These are phyloP conservation scores for Noccaea bulbosa DNA, from an alignment of 345 rosid genomes.

Conservation along the genomic window DNA sequence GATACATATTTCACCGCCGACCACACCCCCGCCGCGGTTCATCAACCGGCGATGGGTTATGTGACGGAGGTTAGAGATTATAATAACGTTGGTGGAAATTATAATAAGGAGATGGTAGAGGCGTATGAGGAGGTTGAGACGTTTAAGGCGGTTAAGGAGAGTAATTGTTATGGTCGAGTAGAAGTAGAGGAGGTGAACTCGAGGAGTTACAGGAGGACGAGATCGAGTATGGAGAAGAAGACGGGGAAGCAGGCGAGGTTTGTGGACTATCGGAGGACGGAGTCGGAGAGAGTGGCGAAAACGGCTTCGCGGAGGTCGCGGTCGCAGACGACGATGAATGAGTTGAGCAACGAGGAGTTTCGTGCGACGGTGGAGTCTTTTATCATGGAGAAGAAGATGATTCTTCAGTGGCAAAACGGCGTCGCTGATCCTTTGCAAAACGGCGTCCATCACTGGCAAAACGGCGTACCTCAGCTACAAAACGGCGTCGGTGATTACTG, in stretches of 20 bases:
- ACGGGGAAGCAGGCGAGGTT: conserved; percentile 19
- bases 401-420: conserved; percentile 6
- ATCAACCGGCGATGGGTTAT: neutral
- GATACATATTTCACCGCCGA: conserved; percentile 17
- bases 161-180: neutral
- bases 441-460: neutral
- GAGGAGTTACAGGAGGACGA: conserved; percentile 30
- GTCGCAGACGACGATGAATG: conserved; percentile 33
- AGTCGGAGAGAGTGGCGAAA: conserved; percentile 28
- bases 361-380: conserved; percentile 42
- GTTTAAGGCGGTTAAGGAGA: conserved; percentile 22
- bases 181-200: conserved; percentile 13
- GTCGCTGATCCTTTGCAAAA: neutral
- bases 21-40: neutral
- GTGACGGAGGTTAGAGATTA: neutral
- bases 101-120: neutral
- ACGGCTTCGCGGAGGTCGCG: conserved; percentile 29
- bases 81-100: neutral
- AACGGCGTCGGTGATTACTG: neutral
- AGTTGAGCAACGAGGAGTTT: conserved; percentile 46
- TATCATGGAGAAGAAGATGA: conserved; percentile 37
- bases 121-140: conserved; percentile 3
- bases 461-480: neutral
- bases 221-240: conserved; percentile 13
- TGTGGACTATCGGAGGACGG: conserved; percentile 34